Evolutionary conservation across 2,329 filamentous ascomycete species (phyloP).

Genomic region (Cladophialophora chaetospira): DNA sequence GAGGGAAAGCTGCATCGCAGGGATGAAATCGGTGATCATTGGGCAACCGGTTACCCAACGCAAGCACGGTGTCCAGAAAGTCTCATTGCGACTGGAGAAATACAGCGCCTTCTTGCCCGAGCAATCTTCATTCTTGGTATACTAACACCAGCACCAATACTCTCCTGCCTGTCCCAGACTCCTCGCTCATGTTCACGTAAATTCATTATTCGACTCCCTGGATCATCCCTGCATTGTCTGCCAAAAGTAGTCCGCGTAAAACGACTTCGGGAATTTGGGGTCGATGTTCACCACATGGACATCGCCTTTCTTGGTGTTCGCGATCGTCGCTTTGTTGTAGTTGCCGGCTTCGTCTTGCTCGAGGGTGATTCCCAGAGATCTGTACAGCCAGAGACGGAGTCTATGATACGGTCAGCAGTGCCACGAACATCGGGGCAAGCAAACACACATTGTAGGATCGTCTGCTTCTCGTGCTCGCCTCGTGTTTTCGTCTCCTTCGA

Average conservation of each 20-base stretch:
- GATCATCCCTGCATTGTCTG: slow-evolving; percentile 65
- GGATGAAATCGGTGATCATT: no score
- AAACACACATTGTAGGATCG: slow-evolving; percentile 49
- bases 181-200: slow-evolving; percentile 7
- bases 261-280: slow-evolving; percentile 84
- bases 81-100: no score
- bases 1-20: no score
- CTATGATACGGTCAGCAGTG: slow-evolving; percentile 40
- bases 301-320: slow-evolving; percentile 84
- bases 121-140: no score
- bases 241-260: slow-evolving; percentile 97
- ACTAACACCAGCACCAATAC: no score
- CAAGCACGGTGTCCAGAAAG: no score
- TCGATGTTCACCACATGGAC: slow-evolving; percentile 95
- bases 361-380: slow-evolving; percentile 86
- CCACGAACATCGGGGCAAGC: slow-evolving; percentile 25
- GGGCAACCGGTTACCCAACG: no score
- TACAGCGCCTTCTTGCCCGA: no score
- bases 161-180: not conserved
- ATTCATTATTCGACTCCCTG: not conserved
- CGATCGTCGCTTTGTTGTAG: slow-evolving; percentile 81
- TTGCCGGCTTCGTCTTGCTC: slow-evolving; percentile 79
- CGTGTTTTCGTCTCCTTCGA: slow-evolving; percentile 67
- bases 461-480: slow-evolving; percentile 55
- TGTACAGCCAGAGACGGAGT: slow-evolving; percentile 85